Conservation (phyloP, 1,284 basidiomycete species). For the Sporisorium sorghi region DNA sequence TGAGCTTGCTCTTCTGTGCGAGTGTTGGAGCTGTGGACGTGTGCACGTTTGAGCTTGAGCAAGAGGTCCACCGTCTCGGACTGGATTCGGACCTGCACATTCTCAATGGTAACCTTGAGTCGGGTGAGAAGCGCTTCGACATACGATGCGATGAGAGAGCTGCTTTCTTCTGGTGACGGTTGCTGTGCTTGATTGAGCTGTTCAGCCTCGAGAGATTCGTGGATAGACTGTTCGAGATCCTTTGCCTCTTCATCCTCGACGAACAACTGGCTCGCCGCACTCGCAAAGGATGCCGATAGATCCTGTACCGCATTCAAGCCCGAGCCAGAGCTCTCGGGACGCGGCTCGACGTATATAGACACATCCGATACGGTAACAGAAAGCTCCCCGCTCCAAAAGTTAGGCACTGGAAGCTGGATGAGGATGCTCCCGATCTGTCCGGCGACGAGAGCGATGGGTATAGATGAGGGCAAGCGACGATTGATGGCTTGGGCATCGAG, state of each 20-base stretch:
- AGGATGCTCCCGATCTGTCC: slow-evolving; percentile 72
- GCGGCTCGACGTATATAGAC: slow-evolving; percentile 7
- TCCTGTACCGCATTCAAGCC: slow-evolving; percentile 5
- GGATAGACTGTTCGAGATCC: slow-evolving; percentile 53
- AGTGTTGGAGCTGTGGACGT: slow-evolving; percentile 34
- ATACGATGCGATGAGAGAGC: slow-evolving; percentile 44
- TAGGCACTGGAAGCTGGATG: slow-evolving; percentile 57
- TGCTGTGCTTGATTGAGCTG: slow-evolving; percentile 9
- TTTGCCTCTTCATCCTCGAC: slow-evolving; percentile 47
- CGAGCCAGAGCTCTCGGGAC: neutral
- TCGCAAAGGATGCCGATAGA: slow-evolving; percentile 39
- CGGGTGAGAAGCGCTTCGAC: slow-evolving; percentile 56
- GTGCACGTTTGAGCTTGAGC: slow-evolving; percentile 22
- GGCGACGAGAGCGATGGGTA: slow-evolving; percentile 78
- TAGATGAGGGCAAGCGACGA: slow-evolving; percentile 23
- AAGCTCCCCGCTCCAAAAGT: slow-evolving; percentile 57
- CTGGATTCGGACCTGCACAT: slow-evolving; percentile 26
- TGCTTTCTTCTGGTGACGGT: slow-evolving; percentile 11
- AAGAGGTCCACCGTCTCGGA: slow-evolving; percentile 29
- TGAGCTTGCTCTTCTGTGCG: slow-evolving; percentile 19
- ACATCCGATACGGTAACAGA: slow-evolving; percentile 35
- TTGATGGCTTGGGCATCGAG: slow-evolving; percentile 74
- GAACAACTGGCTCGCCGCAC: slow-evolving; percentile 49
- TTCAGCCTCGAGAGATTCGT: slow-evolving; percentile 45
- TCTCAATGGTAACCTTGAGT: slow-evolving; percentile 43